Percentiles rank a stretch among this genome's conserved stretches.
These are phyloP conservation scores for Trypanosoma lewisi DNA, from an alignment of 208 protist genomes.

Conservation along the genomic window DNA sequence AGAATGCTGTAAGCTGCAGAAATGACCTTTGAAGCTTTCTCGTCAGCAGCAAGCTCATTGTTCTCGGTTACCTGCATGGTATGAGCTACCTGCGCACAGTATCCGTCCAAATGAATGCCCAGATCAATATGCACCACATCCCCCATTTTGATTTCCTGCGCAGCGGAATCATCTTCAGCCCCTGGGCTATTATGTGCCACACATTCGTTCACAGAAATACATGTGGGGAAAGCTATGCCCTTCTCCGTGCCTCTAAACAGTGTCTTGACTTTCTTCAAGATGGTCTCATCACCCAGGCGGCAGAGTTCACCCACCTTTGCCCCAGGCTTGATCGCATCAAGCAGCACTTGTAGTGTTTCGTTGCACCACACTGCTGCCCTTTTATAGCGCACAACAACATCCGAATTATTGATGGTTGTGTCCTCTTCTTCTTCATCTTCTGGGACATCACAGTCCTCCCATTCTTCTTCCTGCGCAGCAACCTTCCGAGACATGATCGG, in stretches of 20 bases:
- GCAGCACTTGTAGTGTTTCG: slow-evolving; percentile 88
- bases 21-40: slow-evolving; percentile 93
- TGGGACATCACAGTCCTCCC: slow-evolving; percentile 48
- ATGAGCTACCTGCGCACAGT: slow-evolving; percentile 95
- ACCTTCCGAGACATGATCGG: slow-evolving; percentile 67
- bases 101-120: slow-evolving; percentile 98
- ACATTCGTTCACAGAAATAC: slow-evolving; percentile 97
- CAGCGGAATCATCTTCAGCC: slow-evolving; percentile 61
- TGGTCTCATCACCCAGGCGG: slow-evolving; percentile 85
- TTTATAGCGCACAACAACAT: slow-evolving; percentile 97
- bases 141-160: slow-evolving; percentile 81
- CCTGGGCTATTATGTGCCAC: slow-evolving; percentile 98
- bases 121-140: slow-evolving; percentile 99
- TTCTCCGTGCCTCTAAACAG: slow-evolving; percentile 95
- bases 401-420: slow-evolving; percentile 92
- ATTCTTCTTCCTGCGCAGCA: slow-evolving; percentile 68
- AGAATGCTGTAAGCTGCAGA: slow-evolving; percentile 93
- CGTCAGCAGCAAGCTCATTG: slow-evolving; percentile 76
- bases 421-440: slow-evolving; percentile 91
- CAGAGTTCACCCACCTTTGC: slow-evolving; percentile 84
- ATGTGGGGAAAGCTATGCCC: slow-evolving; percentile 99
- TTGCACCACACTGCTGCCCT: slow-evolving; percentile 95
- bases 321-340: slow-evolving; percentile 85
- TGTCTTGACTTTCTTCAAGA: slow-evolving; percentile 81
- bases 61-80: slow-evolving; percentile 93